Base-by-base conservation (phyloP, 192 early-diverging fungal genomes). In the Coemansia sp. region DNA sequence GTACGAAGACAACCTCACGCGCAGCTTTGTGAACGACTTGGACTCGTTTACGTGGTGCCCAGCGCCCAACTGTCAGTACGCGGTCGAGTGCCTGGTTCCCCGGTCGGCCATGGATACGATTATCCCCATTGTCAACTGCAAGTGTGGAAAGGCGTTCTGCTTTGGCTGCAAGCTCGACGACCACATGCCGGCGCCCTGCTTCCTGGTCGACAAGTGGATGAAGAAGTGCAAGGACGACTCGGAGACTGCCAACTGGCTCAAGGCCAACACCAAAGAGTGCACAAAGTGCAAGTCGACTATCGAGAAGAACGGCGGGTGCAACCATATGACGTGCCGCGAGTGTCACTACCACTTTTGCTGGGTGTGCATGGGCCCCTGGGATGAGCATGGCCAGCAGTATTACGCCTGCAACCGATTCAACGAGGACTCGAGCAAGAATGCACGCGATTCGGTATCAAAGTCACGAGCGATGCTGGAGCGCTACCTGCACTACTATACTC, bases 241-340 rank as follows among this genome's bases (percentile, higher is more conserved):
- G 6, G 96, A 98, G 76, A 98, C 96, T 15, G 90, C 96, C 22
- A 98, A 98, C 77, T 98, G 97, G 96, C 95, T 98, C 61, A 92
- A 91, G 39, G 94, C 89, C 20, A 87, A 95, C 80, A 95, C 93
- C 36, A 97, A 98, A 76, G 96, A 98, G 73, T 99, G 98, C 79
- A 77, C 91, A 37, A 94, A 95, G 78, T 99, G 98, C 83, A 85
- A 89, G 62, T 88, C 94, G 9, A 96, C 93, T 0, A 98, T 99
- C 67, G 98, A 99, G 77, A 99, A 99, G 86, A 99, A 99, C 76
- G 98, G 98, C 53, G 98, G 98, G 9, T 99, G 98, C 85, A 99
- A 98, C 79, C 98, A 99, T 71, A 99, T 99, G 98, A 97, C 94
- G 1, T 99, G 98, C 84, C 89, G 93, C 64, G 95, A 97, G 79